These are phyloP conservation scores for Saturnispora sekii DNA, from an alignment of 805 yeast genomes.

Conservation along the genomic window DNA sequence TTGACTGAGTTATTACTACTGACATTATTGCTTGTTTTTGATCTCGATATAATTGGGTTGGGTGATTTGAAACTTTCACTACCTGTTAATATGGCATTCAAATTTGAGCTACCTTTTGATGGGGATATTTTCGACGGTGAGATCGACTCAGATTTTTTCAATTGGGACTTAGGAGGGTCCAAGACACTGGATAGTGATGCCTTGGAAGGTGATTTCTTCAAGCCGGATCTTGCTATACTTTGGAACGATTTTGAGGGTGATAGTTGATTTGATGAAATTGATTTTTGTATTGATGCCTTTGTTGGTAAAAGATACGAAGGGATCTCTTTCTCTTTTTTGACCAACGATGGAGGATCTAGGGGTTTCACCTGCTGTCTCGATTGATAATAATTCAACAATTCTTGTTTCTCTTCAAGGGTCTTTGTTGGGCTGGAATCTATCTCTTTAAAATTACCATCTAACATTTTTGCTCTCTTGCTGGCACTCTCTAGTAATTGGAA, in stretches of 20 bases:
- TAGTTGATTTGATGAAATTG: constrained; percentile 5
- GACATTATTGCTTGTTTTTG: constrained; percentile 3
- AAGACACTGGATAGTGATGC: not conserved
- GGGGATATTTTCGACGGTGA: constrained; percentile 16
- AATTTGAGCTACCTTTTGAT: constrained; percentile 15
- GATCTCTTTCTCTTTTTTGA: constrained; percentile 7
- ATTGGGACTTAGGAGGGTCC: not conserved
- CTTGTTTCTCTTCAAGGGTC: constrained; percentile 17
- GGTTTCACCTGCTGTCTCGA: not conserved
- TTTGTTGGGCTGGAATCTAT: constrained; percentile 24
- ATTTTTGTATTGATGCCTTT: constrained; percentile 14
- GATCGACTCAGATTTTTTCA: constrained; percentile 6
- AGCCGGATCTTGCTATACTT: not conserved
- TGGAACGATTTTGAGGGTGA: constrained; percentile 9
- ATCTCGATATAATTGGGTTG: constrained; percentile 1
- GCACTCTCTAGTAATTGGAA: constrained; percentile 22
- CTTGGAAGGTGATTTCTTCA: constrained; percentile 3
- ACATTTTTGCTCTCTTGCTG: constrained; percentile 20
- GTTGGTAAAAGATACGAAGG: constrained; percentile 19
- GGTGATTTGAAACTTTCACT: constrained; percentile 1
- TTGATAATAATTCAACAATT: constrained; percentile 16
- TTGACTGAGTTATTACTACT: not conserved
- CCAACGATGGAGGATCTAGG: constrained; percentile 5
- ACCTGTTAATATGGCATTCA: constrained; percentile 10
- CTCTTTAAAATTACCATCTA: constrained; percentile 22